A percentile compares a stretch with the other conserved stretches of the same genome.
Evolutionary conservation across 768 basidiomycete species (phyloP).

Genomic region (Termitomyces sp.): DNA sequence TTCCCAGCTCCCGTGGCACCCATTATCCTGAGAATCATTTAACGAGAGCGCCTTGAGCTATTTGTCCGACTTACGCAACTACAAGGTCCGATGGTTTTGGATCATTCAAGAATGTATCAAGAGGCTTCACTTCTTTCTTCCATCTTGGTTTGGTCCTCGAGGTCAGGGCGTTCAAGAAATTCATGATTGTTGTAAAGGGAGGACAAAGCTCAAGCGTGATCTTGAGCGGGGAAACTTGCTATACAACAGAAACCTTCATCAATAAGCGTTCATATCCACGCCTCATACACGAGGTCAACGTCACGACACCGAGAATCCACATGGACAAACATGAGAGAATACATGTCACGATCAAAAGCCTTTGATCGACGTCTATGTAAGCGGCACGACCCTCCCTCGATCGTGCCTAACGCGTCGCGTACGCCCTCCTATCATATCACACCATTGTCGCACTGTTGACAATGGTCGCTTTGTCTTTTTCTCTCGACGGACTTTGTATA

Average conservation of each 20-base stretch:
- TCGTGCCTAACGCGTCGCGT: too few relatives aligned
- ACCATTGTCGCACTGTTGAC: too few relatives aligned
- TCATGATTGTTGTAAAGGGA: neutral
- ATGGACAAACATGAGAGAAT: neutral
- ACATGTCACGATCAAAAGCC: too few relatives aligned
- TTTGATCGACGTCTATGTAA: too few relatives aligned
- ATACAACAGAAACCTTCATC: neutral
- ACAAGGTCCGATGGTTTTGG: constrained; percentile 16
- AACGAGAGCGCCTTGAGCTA: neutral
- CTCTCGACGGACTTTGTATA: too few relatives aligned
- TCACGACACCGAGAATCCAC: neutral
- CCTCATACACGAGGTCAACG: neutral
- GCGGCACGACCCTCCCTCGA: too few relatives aligned
- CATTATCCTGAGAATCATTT: constrained; percentile 20
- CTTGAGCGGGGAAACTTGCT: neutral
- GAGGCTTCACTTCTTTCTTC: constrained; percentile 8
- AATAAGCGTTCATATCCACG: neutral
- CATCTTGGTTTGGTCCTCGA: constrained; percentile 9
- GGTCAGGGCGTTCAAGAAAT: neutral
- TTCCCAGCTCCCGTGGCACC: constrained; percentile 30
- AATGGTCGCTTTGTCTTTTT: too few relatives aligned
- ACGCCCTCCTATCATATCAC: too few relatives aligned
- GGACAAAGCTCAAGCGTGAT: neutral
- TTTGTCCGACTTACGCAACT: constrained; percentile 18
- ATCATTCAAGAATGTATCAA: constrained; percentile 9